Evolutionary conservation across 2,329 filamentous ascomycete species (phyloP).

Genomic region (Teratosphaeria epicoccoides): DNA sequence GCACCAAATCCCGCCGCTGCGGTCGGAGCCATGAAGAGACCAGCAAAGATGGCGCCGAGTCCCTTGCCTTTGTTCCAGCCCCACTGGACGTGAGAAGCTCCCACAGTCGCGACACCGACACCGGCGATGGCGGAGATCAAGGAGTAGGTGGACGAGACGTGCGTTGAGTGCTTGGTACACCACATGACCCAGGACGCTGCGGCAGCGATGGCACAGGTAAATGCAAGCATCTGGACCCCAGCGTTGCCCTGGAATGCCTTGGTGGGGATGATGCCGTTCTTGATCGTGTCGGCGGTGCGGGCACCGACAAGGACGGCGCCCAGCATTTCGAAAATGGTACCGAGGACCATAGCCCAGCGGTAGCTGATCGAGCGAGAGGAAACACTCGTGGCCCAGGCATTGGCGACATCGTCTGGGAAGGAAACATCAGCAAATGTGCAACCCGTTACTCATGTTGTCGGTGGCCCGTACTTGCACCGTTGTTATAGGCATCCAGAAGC

Average conservation of each 20-base stretch:
- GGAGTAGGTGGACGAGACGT: constrained; percentile 53
- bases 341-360: constrained; percentile 40
- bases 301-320: constrained; percentile 41
- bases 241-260: constrained; percentile 39
- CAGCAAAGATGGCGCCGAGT: constrained; percentile 33
- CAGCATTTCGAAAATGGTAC: constrained; percentile 41
- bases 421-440: not conserved
- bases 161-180: constrained; percentile 44
- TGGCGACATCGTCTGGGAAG: constrained; percentile 40
- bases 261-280: constrained; percentile 47
- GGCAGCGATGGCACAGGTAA: constrained; percentile 36
- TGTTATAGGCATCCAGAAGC: constrained; percentile 57
- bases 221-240: constrained; percentile 30
- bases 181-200: constrained; percentile 48
- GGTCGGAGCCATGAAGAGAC: constrained; percentile 40
- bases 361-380: constrained; percentile 43
- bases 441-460: not conserved
- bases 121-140: constrained; percentile 51
- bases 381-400: constrained; percentile 44
- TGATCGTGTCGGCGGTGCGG: constrained; percentile 51
- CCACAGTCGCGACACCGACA: constrained; percentile 48
- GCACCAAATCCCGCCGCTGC: constrained; percentile 40
- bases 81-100: constrained; percentile 29
- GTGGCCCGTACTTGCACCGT: constrained; percentile 34
- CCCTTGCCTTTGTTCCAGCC: constrained; percentile 33